Evolutionary conservation across 2,329 filamentous ascomycete genomes (phyloP), one percentile per base, ranked within the genome.

Genomic region (Stemphylium lycopersici): DNA sequence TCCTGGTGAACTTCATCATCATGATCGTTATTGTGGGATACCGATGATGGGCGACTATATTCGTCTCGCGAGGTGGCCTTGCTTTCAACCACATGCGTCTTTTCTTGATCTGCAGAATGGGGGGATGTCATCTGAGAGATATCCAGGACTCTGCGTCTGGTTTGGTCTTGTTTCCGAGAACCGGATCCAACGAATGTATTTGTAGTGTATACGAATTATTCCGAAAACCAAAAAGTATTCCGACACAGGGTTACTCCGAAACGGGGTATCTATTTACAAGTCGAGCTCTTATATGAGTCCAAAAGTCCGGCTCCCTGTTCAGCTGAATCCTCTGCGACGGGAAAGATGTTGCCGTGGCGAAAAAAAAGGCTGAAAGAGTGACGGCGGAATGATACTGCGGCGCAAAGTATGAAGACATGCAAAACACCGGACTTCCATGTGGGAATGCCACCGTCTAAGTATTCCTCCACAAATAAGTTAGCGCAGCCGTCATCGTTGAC

Each of bases 61-160:
- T 58, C 46, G 26, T 65, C 52, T 24, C 66, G 56, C 16, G 65
- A 67, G 22, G 47, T 34, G 3, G 52, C 43, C n/a, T 49, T 52
- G 34, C 54, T 55, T 22, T 61, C 50, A 18, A 56, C 36, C 6
- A 43, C 41, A 38, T 63, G 58, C 26, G 63, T 59, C 34, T 64
- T 56, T n/a, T 66, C 52, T 13, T 65, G 31, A 26, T 59, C 42
- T 22, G 12, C 29, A 1, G 55, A 38, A 24, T 62, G 49, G 10
- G 55, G 49, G 11, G 55, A 52, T 38, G 55, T 43, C 57, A 67
- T 66, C 24, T 53, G 44, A 5, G 34, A 2, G 29, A 10, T 31
- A 3, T 34, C 37, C 6, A 12, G 6, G 18, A 11, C 3, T 18
- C 29, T 45, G 34, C 3, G 16, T 44, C 18, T n/a, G 32, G 4